A percentile compares a stretch with the other conserved stretches of the same genome.
These are phyloP conservation scores for Blastomyces percursus DNA, from an alignment of 2,329 filamentous ascomycete genomes.

Conservation along the genomic window DNA sequence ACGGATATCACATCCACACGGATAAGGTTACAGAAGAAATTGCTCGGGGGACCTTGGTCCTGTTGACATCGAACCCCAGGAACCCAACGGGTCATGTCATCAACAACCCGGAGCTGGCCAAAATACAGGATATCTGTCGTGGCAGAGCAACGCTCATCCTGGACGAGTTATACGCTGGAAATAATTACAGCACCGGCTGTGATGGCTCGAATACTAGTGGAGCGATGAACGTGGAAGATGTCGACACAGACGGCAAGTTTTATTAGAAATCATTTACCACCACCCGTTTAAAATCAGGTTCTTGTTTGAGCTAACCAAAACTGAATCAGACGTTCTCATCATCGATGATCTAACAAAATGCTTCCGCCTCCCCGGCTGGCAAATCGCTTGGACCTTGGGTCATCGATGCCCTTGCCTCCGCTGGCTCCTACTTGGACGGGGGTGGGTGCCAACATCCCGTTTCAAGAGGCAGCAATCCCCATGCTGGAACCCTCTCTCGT, in stretches of 20 bases:
- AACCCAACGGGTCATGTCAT: slow-evolving; percentile 90
- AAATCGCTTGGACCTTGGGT: slow-evolving; percentile 95
- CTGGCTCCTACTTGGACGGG: slow-evolving; percentile 87
- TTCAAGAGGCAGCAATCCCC: slow-evolving; percentile 83
- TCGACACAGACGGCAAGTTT: slow-evolving; percentile 56
- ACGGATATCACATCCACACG: slow-evolving; percentile 86
- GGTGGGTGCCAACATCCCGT: slow-evolving; percentile 85
- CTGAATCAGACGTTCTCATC: slow-evolving; percentile 65
- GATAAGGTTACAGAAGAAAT: slow-evolving; percentile 91
- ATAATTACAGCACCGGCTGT: slow-evolving; percentile 90
- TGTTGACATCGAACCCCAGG: slow-evolving; percentile 87
- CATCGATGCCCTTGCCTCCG: slow-evolving; percentile 83
- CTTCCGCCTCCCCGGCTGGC: slow-evolving; percentile 91
- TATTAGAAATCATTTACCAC: neutral
- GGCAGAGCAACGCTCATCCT: slow-evolving; percentile 84
- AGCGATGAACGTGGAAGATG: slow-evolving; percentile 80
- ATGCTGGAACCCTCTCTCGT: slow-evolving; percentile 87
- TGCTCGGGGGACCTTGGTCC: slow-evolving; percentile 71
- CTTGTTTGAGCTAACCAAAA: slow-evolving; percentile 14
- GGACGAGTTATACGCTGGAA: slow-evolving; percentile 94
- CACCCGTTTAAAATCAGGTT: slow-evolving; percentile 9
- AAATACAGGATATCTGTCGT: slow-evolving; percentile 88
- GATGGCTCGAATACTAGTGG: slow-evolving; percentile 82
- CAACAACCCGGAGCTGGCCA: slow-evolving; percentile 67
- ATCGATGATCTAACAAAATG: slow-evolving; percentile 95